phyloP scores from a whole-genome alignment of 306 rosid genomes.

The Pterocarpus santalinus region DNA sequence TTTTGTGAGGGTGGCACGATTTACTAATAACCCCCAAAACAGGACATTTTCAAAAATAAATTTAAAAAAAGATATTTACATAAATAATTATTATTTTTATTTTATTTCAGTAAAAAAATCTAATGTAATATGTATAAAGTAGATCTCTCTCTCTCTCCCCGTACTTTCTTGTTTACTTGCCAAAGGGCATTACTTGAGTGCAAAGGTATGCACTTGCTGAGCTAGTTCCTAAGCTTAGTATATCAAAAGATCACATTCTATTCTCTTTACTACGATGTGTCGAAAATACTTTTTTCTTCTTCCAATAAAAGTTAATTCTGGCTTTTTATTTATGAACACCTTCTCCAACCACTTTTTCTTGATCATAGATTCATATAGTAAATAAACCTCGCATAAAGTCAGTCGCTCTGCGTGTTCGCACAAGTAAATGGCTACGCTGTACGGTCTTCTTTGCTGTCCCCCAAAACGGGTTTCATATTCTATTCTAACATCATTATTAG shows the following conservation, averaged over 20 bases:
- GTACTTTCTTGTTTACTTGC: neutral
- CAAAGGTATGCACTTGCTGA: constrained; percentile 24
- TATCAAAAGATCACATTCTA: neutral
- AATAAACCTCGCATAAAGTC: constrained; percentile 1
- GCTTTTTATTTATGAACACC: constrained; percentile 14
- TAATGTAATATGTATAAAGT: neutral
- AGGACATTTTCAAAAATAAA: too few relatives aligned
- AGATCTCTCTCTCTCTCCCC: neutral
- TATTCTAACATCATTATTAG: constrained; percentile 9
- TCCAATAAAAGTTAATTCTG: constrained; percentile 15
- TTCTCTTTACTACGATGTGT: neutral
- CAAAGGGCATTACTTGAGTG: constrained; percentile 37
- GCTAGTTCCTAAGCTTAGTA: constrained; percentile 18
- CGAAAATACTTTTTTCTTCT: neutral
- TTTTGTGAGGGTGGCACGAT: too few relatives aligned
- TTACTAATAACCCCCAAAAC: too few relatives aligned
- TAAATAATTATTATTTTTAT: too few relatives aligned
- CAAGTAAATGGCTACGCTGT: neutral
- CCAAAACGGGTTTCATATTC: neutral
- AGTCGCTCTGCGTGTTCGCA: constrained; percentile 10
- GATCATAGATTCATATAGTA: neutral
- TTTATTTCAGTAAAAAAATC: too few relatives aligned
- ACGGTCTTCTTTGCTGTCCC: neutral
- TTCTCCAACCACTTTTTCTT: constrained; percentile 4
- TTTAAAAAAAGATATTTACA: too few relatives aligned